These are phyloP conservation scores for Pulveroboletus sp. DNA, from an alignment of 768 basidiomycete genomes.

Conservation along the genomic window DNA sequence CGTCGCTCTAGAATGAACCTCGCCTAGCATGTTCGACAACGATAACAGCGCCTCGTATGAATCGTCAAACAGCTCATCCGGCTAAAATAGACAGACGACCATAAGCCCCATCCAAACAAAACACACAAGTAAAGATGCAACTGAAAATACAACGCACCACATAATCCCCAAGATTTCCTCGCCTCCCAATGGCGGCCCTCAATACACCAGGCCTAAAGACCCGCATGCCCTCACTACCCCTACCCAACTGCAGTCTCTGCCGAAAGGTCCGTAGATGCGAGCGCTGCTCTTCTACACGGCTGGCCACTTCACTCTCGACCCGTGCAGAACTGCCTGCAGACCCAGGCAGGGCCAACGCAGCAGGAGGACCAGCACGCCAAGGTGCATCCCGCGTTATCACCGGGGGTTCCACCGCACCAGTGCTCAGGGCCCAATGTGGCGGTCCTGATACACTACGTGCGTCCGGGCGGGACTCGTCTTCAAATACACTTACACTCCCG, in stretches of 20 bases:
- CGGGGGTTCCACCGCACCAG: not conserved
- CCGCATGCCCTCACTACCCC: slow-evolving; percentile 16
- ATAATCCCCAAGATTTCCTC: slow-evolving; percentile 39
- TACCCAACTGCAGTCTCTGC: slow-evolving; percentile 28
- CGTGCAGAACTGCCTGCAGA: not conserved
- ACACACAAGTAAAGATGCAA: not conserved
- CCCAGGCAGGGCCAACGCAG: slow-evolving; percentile 1
- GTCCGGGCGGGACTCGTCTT: slow-evolving; percentile 12
- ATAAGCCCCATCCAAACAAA: slow-evolving; percentile 7
- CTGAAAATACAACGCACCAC: slow-evolving; percentile 41
- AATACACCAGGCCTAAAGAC: slow-evolving; percentile 23
- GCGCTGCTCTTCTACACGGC: slow-evolving; percentile 17
- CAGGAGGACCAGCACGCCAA: slow-evolving; percentile 21
- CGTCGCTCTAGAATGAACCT: slow-evolving; percentile 62
- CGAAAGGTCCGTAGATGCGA: slow-evolving; percentile 24
- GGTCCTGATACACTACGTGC: not conserved
- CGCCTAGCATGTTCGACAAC: slow-evolving; percentile 57
- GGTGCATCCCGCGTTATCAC: slow-evolving; percentile 14
- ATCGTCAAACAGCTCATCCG: slow-evolving; percentile 70
- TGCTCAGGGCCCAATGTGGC: slow-evolving; percentile 10
- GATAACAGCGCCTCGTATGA: slow-evolving; percentile 70
- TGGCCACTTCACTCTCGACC: slow-evolving; percentile 1
- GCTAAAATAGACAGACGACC: slow-evolving; percentile 37
- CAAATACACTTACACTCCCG: not conserved
- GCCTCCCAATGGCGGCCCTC: slow-evolving; percentile 17